phyloP scores from a whole-genome alignment of 2,329 filamentous ascomycete genomes.

The Fusarium pseudoanthophilum region DNA sequence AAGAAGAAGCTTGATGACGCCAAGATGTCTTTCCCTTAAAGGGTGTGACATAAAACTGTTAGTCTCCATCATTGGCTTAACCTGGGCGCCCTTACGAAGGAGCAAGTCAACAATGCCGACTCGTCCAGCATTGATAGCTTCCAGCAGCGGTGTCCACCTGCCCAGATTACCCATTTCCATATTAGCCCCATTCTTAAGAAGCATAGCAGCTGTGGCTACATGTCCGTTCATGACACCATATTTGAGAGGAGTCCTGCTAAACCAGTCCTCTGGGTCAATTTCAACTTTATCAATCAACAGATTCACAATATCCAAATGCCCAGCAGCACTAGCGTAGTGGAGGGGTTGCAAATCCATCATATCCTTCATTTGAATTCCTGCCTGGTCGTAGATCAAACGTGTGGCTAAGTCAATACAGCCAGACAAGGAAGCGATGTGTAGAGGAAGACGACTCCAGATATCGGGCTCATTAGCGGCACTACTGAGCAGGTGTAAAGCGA shows the following conservation, averaged over 20 bases:
- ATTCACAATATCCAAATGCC: not conserved
- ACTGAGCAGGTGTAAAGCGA: not conserved
- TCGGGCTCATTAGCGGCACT: not conserved
- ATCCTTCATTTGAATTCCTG: rapidly evolving
- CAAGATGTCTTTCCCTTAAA: not conserved
- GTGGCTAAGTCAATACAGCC: not conserved
- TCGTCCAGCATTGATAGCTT: not conserved
- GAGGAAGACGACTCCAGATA: not conserved
- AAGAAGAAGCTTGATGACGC: not conserved
- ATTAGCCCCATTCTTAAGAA: not conserved
- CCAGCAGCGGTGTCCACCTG: rapidly evolving
- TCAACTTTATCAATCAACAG: not conserved
- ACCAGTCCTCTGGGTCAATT: rapidly evolving
- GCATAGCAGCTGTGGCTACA: not conserved
- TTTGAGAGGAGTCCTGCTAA: rapidly evolving
- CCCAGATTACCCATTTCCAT: rapidly evolving
- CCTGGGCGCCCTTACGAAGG: rapidly evolving
- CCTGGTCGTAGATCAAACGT: not conserved
- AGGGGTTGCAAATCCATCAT: rapidly evolving
- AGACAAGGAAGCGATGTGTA: not conserved
- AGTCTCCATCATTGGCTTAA: not conserved
- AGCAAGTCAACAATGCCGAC: not conserved
- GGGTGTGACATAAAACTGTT: rapidly evolving
- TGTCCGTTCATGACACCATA: rapidly evolving
- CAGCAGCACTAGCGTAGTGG: not conserved